Evolutionary conservation across 1,139 yeast species (phyloP), one percentile per base, ranked within the genome.

Genomic region (Yamadazyma taylorii): DNA sequence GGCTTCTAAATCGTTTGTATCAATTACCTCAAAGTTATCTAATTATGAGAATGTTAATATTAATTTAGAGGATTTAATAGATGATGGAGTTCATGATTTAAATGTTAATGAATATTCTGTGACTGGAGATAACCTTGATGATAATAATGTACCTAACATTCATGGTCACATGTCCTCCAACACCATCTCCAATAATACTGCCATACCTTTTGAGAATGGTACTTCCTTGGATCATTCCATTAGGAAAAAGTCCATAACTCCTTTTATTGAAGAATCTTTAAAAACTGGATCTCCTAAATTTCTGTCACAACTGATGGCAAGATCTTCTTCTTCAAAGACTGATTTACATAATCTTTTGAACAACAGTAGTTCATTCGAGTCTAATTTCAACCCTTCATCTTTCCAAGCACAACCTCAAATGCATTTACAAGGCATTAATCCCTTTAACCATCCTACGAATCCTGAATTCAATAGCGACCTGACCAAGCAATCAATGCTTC

Each of bases 1-100:
- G 41, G 75, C 78, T 1, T 75, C 70, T 41, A 73, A 70, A 41
- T 71, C 78, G 0, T 68, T 64, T 47, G 55, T 60, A 32, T 58
- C 73, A 43, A 70, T 73, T 37, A 61, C 64, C 19, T 49, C 60
- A n/a, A 65, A 63, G 41, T 52, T 67, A 17, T 33, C 41, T 12
- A 31, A 33, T 24, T 46, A 43, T 30, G 50, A 39, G 12, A 50
- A 47, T 24, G 41, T 46, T 10, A 44, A 47, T 31, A 41, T 48
- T 26, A 41, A 43, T 32, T 23, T 46, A 10, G 36, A 41, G 24
- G 41, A 43, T 24, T 24, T 48, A 17, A 38, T 37, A 7, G 37
- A 37, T 15, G 45, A 39, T 17, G 41, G 37, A n/a, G 32, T 37
- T 15, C 37, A 24, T 7, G 30, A 15, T 4, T 10, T 27, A 3